Percentiles rank a stretch among this genome's conserved stretches.
Evolutionary conservation across 345 rosid genomes (phyloP).

Genomic region (Arabis hirsuta): DNA sequence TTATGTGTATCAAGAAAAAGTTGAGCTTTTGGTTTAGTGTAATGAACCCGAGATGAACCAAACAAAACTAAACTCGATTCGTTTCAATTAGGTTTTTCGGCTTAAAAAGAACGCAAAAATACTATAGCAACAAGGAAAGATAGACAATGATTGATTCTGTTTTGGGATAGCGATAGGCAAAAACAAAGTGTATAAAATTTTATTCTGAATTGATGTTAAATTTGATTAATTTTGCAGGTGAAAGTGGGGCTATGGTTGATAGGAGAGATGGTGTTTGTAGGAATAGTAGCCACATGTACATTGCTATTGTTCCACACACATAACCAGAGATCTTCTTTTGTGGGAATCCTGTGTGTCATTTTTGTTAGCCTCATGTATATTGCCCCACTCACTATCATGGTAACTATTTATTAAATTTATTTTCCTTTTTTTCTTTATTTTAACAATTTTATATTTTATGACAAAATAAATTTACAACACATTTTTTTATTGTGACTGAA

Average conservation of each 20-base stretch:
- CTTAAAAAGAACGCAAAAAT: conserved; percentile 18
- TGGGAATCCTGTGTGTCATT: conserved; percentile 46
- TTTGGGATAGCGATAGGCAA: conserved; percentile 21
- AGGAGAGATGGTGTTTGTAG: conserved; percentile 45
- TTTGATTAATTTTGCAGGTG: conserved; percentile 30
- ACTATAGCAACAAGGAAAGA: not conserved
- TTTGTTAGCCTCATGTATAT: conserved; percentile 55
- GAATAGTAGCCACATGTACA: conserved; percentile 45
- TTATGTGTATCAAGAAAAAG: not conserved
- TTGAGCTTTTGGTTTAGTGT: conserved; percentile 12
- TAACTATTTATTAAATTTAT: conserved; percentile 28
- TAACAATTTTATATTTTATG: not conserved
- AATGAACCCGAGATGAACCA: conserved; percentile 8
- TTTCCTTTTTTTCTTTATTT: not conserved
- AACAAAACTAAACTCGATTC: not conserved
- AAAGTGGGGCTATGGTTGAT: conserved; percentile 44
- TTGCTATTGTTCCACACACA: conserved; percentile 47
- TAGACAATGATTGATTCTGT: conserved; percentile 27
- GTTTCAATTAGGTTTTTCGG: not conserved
- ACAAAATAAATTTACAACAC: not conserved
- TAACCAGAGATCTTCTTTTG: conserved; percentile 42
- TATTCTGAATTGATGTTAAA: not conserved
- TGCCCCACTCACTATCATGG: conserved; percentile 69
- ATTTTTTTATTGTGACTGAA: not conserved
- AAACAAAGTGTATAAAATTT: not conserved